Evolutionary conservation across 2,329 filamentous ascomycete species (phyloP).

Genomic region (Fusarium sulawesiense): DNA sequence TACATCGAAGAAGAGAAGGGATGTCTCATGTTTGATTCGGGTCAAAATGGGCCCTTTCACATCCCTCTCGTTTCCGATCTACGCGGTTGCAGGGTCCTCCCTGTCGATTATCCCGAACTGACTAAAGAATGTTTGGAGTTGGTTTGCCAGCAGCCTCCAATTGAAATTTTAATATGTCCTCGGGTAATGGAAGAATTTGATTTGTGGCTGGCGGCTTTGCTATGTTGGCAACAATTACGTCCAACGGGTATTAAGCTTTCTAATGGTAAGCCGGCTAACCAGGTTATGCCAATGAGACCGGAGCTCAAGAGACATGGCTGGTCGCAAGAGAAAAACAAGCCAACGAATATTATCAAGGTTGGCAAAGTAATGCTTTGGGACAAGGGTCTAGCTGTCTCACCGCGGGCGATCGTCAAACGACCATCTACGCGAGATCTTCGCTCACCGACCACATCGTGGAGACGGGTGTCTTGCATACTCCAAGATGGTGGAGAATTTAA

Average conservation of each 20-base stretch:
- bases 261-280: slow-evolving; percentile 53
- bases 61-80: slow-evolving; percentile 77
- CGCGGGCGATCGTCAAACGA: slow-evolving; percentile 66
- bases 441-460: slow-evolving; percentile 75
- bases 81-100: slow-evolving; percentile 76
- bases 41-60: slow-evolving; percentile 73
- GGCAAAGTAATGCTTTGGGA: slow-evolving; percentile 94
- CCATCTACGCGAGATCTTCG: slow-evolving; percentile 68
- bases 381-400: slow-evolving; percentile 70
- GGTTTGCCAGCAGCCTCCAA: slow-evolving; percentile 62
- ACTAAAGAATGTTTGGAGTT: slow-evolving; percentile 65
- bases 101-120: slow-evolving; percentile 59
- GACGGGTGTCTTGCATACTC: slow-evolving; percentile 89
- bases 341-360: slow-evolving; percentile 88
- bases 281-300: slow-evolving; percentile 52
- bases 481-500: slow-evolving; percentile 96
- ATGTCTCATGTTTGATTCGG: slow-evolving; percentile 78
- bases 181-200: slow-evolving; percentile 74
- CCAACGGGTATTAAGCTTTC: slow-evolving; percentile 67
- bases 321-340: slow-evolving; percentile 49
- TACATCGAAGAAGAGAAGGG: slow-evolving; percentile 83
- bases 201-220: slow-evolving; percentile 81
- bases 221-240: slow-evolving; percentile 83
- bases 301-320: slow-evolving; percentile 58
- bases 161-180: slow-evolving; percentile 74